A percentile compares a stretch with the other conserved stretches of the same genome.
phyloP scores from a whole-genome alignment of 106 monocot species.

The Allium cepa region DNA sequence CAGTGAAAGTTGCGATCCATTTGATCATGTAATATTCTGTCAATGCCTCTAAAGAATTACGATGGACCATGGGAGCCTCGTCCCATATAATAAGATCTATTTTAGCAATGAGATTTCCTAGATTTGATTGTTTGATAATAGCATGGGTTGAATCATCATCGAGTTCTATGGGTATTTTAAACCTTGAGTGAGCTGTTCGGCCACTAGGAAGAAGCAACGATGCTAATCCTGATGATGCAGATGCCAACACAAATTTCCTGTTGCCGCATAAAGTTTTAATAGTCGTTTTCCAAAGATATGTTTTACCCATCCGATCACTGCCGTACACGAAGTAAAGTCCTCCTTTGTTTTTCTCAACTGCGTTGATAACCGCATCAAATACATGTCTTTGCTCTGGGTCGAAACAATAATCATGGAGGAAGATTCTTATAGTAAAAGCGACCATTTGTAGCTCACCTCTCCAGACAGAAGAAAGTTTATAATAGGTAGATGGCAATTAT shows the following conservation, averaged over 20 bases:
- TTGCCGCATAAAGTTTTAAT: background rate
- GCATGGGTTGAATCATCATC: slow-evolving; percentile 3
- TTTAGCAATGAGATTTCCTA: slow-evolving; percentile 1
- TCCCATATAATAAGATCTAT: slow-evolving; percentile 8
- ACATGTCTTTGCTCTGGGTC: slow-evolving; percentile 10
- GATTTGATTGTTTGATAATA: slow-evolving; percentile 6
- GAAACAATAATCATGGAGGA: background rate
- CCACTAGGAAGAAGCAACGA: slow-evolving; percentile 14
- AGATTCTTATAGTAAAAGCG: background rate
- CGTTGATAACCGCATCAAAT: background rate
- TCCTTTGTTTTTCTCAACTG: background rate
- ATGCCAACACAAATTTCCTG: slow-evolving; percentile 11
- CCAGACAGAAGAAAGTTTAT: slow-evolving; percentile 1
- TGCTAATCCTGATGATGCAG: slow-evolving; percentile 15
- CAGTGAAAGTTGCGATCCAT: background rate
- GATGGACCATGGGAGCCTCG: slow-evolving; percentile 9
- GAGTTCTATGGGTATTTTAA: slow-evolving; percentile 17
- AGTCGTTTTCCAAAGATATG: slow-evolving; percentile 13
- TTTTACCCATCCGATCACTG: slow-evolving; percentile 18
- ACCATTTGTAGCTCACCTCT: slow-evolving; percentile 2
- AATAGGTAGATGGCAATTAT: background rate
- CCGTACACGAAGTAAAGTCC: background rate
- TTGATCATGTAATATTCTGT: slow-evolving; percentile 5
- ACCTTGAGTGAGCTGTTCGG: slow-evolving; percentile 21
- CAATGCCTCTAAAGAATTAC: slow-evolving; percentile 17